phyloP scores from a whole-genome alignment of 441 rosid genomes.

The Euphorbia neoarborescens region DNA sequence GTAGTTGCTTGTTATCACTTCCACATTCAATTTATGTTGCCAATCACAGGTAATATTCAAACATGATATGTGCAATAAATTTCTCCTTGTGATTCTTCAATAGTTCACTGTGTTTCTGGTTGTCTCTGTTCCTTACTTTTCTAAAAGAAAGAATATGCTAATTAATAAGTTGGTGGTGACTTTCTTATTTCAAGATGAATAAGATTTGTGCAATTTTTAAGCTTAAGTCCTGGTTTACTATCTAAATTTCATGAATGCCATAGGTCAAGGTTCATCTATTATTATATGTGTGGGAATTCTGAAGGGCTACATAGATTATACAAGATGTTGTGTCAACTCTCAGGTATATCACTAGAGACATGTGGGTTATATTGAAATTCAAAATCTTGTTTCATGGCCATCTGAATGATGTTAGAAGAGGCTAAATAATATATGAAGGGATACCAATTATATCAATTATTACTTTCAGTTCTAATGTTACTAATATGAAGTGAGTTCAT shows the following conservation, averaged over 20 bases:
- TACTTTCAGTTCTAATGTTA: too few relatives aligned
- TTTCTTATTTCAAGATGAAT: not conserved
- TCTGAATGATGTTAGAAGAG: not conserved
- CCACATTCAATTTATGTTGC: conserved; percentile 78
- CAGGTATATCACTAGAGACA: conserved; percentile 40
- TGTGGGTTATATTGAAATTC: conserved; percentile 8
- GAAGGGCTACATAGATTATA: conserved; percentile 83
- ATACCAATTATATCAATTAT: too few relatives aligned
- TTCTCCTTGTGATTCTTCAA: not conserved
- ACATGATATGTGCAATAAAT: conserved; percentile 9
- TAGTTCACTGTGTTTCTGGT: not conserved
- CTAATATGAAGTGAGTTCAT: too few relatives aligned
- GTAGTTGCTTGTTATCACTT: conserved; percentile 71
- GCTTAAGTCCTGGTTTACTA: not conserved
- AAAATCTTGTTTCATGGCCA: not conserved
- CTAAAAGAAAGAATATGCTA: not conserved
- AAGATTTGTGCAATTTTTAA: not conserved
- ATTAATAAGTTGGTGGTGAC: not conserved
- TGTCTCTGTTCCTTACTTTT: conserved; percentile 5
- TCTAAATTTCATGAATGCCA: conserved; percentile 20
- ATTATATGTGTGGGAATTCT: conserved; percentile 87
- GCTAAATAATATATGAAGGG: too few relatives aligned
- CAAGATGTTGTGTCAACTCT: conserved; percentile 83
- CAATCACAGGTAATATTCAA: conserved; percentile 47
- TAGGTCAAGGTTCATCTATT: conserved; percentile 91